Conservation (phyloP, 768 basidiomycete species). For the Xerocomus potaroensis region DNA sequence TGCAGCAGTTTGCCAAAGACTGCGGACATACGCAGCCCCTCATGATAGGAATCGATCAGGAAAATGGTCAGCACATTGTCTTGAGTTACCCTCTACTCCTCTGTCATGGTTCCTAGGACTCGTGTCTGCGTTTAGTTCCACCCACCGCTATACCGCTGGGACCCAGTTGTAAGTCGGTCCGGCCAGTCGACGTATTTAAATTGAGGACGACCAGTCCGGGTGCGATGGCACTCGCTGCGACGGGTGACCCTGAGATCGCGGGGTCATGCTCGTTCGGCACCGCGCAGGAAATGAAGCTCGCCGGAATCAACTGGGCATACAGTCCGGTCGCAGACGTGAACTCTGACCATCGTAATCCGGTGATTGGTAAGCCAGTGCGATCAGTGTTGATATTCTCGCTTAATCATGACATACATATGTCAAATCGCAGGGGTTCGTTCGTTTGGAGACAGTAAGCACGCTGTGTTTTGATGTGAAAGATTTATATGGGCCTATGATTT, state of each 20-base stretch:
- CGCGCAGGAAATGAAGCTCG: slow-evolving; percentile 52
- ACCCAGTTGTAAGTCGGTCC: slow-evolving; percentile 57
- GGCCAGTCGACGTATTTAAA: not conserved
- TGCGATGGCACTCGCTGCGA: slow-evolving; percentile 67
- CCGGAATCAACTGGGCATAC: slow-evolving; percentile 69
- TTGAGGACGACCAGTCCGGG: slow-evolving; percentile 47
- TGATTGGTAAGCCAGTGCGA: slow-evolving; percentile 48
- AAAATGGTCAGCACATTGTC: slow-evolving; percentile 48
- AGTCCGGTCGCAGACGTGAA: slow-evolving; percentile 73
- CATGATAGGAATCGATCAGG: slow-evolving; percentile 70
- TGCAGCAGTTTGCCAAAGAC: slow-evolving; percentile 54
- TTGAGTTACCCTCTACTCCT: not conserved
- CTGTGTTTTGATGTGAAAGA: not conserved
- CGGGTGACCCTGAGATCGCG: slow-evolving; percentile 41
- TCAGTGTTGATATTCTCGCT: not conserved
- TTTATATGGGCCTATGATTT: not conserved
- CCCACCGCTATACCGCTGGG: slow-evolving; percentile 39
- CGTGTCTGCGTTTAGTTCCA: slow-evolving; percentile 62
- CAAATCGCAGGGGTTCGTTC: slow-evolving; percentile 54
- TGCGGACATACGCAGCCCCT: slow-evolving; percentile 54
- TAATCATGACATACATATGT: not conserved
- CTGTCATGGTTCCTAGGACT: slow-evolving; percentile 39
- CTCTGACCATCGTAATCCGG: slow-evolving; percentile 63
- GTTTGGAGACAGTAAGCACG: slow-evolving; percentile 56
- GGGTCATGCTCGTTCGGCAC: slow-evolving; percentile 47